Percentiles rank a stretch among this genome's conserved stretches.
These are phyloP conservation scores for Aspergillus spinulosporus DNA, from an alignment of 2,329 filamentous ascomycete genomes.

Conservation along the genomic window DNA sequence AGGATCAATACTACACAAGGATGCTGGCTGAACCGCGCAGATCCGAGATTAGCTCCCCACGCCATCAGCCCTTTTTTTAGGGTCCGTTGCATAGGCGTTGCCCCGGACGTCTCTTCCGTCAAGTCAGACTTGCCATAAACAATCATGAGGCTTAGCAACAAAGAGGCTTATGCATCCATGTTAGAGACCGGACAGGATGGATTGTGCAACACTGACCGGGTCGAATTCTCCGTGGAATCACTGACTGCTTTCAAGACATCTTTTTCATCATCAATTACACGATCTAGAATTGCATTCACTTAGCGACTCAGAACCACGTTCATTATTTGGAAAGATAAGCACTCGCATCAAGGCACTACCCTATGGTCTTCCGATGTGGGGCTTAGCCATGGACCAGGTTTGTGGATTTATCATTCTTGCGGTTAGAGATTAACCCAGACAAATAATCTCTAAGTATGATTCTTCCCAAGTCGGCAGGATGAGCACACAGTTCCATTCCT, in stretches of 20 bases:
- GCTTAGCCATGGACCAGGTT: not conserved
- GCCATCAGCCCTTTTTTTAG: not conserved
- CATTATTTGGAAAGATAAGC: not conserved
- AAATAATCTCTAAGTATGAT: not conserved
- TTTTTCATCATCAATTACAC: not conserved
- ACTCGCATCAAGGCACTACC: not conserved
- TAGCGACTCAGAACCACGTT: too few relatives aligned
- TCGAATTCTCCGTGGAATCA: not conserved
- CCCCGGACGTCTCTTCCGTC: not conserved
- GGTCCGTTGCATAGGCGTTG: not conserved
- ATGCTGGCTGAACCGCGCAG: not conserved
- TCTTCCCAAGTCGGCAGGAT: not conserved
- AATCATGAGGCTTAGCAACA: not conserved
- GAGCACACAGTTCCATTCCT: not conserved
- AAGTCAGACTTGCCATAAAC: not conserved
- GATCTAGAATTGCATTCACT: not conserved
- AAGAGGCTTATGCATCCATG: not conserved
- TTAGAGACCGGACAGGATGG: not conserved
- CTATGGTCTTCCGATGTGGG: not conserved
- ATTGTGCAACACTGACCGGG: not conserved
- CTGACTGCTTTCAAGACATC: not conserved
- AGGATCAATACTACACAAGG: not conserved
- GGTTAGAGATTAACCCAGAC: not conserved
- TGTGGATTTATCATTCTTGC: not conserved
- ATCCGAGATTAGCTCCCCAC: not conserved